Evolutionary conservation across 2,329 filamentous ascomycete genomes (phyloP), one percentile per base, ranked within the genome.

Genomic region (Pezicula carpinea): DNA sequence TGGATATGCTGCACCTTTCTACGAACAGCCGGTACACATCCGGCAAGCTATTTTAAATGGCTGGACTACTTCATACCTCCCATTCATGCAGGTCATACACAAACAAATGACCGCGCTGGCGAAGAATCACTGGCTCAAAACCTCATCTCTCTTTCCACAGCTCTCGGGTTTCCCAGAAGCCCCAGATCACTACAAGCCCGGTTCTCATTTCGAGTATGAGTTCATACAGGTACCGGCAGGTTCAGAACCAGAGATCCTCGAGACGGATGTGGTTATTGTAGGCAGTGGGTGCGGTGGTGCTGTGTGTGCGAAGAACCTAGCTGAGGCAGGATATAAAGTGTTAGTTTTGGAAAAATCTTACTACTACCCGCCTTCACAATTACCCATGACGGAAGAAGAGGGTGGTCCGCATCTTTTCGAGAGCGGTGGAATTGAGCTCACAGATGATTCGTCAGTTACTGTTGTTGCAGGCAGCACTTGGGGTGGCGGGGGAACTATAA

Each of bases 261-360:
- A 89, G 45, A 85, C 87, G 0, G 92, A 96, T 64, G 81, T 95
- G 1, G 80, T 95, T 34, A 82, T 96, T 48, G 76, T 96, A 17
- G 91, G 91, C 2, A 93, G 87, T 32, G 91, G 91, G 22, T 95
- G 88, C 57, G 91, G 91, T 52, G 90, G 87, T 34, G 88, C 77
- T 8, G 89, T 96, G 0, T 80, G 77, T 31, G 90, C 91, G 19
- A 91, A 91, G 65, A 85, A 87, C 43, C 70, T 96, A 1, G 80
- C 90, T 8, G 83, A 90, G 65, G 86, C 84, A 1, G 88, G 87
- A 4, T 74, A 87, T 53, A 73, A 74, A 17, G 89, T 96, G 22
- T 64, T 95, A 4, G 87, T 96, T 1, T 83, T 89, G 3, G 89
- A 95, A 55, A 93, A 93, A 63, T 80, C 79, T 1, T 89, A 91